phyloP scores from a whole-genome alignment of 75 land plant genomes.

The Pinus tabuliformis region DNA sequence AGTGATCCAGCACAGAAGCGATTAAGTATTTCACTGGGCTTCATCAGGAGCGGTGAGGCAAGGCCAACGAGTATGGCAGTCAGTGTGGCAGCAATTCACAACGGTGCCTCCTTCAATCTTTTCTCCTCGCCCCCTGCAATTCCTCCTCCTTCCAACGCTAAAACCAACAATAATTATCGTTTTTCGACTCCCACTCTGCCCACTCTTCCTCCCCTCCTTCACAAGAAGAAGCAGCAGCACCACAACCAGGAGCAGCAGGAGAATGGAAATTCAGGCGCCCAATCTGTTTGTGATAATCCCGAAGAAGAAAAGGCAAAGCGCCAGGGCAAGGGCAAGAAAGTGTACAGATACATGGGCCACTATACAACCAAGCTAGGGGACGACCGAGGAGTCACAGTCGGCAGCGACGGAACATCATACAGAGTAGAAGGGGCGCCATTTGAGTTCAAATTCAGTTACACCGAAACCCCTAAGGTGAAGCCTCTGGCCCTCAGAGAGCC shows the following conservation, averaged over 20 bases:
- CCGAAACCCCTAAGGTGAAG: constrained; percentile 82
- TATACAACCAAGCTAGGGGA: constrained; percentile 1
- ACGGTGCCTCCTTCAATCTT: background rate
- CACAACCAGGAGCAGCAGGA: background rate
- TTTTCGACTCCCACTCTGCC: background rate
- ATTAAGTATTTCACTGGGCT: background rate
- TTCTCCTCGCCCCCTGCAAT: constrained; percentile 1
- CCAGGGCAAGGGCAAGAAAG: constrained; percentile 1
- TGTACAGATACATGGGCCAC: background rate
- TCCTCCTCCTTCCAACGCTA: background rate
- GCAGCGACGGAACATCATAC: constrained; percentile 44
- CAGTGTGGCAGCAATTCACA: background rate
- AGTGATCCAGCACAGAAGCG: no score
- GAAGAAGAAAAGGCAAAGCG: background rate
- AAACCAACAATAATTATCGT: no score
- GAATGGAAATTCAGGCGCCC: background rate
- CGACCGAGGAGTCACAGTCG: constrained; percentile 11
- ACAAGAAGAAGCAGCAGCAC: no score
- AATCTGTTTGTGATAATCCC: background rate
- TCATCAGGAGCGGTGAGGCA: no score
- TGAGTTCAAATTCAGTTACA: constrained; percentile 82
- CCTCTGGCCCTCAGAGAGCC: constrained; percentile 68
- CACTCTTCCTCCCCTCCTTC: background rate
- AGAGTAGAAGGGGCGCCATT: constrained; percentile 55
- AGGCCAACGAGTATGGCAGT: background rate